These are phyloP conservation scores for Meyerozyma smithsonii DNA, from an alignment of 1,139 yeast genomes.

Conservation along the genomic window DNA sequence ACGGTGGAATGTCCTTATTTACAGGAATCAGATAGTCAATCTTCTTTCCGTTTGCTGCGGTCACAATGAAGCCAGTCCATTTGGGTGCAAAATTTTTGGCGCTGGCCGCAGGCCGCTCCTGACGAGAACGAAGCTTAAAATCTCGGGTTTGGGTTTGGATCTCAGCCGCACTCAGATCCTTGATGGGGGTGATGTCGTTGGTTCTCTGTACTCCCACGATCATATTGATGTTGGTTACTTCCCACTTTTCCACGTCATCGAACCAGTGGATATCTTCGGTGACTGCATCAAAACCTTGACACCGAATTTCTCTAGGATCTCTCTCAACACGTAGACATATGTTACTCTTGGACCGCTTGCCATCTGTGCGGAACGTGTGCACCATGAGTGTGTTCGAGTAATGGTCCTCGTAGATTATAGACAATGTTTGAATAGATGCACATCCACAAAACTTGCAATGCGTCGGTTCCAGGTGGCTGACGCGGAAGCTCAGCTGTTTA, in stretches of 20 bases:
- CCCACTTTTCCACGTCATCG: slow-evolving; percentile 68
- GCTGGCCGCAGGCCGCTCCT: not conserved
- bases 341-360: slow-evolving; percentile 67
- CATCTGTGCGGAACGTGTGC: slow-evolving; percentile 67
- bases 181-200: slow-evolving; percentile 6
- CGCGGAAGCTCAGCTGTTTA: slow-evolving; percentile 56
- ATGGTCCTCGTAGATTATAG: slow-evolving; percentile 64
- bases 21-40: slow-evolving; percentile 56
- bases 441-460: slow-evolving; percentile 92
- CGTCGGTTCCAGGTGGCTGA: slow-evolving; percentile 77
- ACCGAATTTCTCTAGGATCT: slow-evolving; percentile 86
- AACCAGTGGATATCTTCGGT: slow-evolving; percentile 68
- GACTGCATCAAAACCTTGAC: slow-evolving; percentile 76
- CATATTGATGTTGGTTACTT: slow-evolving; percentile 70
- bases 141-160: slow-evolving; percentile 7
- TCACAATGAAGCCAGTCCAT: slow-evolving; percentile 82
- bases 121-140: slow-evolving; percentile 5
- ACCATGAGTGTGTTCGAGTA: slow-evolving; percentile 56
- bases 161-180: slow-evolving; percentile 8
- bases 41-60: slow-evolving; percentile 56
- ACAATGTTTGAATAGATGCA: slow-evolving; percentile 69
- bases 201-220: slow-evolving; percentile 55
- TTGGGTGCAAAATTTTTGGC: slow-evolving; percentile 18
- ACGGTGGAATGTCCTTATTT: slow-evolving; percentile 22
- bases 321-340: slow-evolving; percentile 87